These are phyloP conservation scores for Lachnellula cervina DNA, from an alignment of 2,329 filamentous ascomycete species.

Conservation along the genomic window DNA sequence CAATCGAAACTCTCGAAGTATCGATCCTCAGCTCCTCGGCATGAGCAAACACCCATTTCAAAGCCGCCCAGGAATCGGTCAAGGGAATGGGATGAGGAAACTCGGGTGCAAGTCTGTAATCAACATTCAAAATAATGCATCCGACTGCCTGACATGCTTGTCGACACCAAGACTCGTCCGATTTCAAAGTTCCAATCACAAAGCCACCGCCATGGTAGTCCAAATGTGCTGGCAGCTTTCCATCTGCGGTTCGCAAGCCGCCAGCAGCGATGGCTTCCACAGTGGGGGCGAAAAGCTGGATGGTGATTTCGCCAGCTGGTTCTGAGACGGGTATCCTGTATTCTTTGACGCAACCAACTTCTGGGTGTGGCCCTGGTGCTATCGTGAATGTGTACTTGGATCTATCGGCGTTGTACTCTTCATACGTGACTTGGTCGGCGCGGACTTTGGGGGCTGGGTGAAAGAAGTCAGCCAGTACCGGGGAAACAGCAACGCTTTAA, in stretches of 20 bases:
- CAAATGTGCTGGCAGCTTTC: conserved; percentile 19
- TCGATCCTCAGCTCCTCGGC: conserved; percentile 14
- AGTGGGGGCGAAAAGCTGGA: conserved; percentile 17
- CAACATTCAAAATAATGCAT: conserved; percentile 35
- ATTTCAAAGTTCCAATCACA: conserved; percentile 17
- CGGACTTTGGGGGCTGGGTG: conserved; percentile 14
- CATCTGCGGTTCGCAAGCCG: conserved; percentile 7
- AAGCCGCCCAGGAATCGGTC: conserved; percentile 41
- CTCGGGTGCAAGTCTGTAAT: conserved; percentile 41
- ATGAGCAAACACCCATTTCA: conserved; percentile 35
- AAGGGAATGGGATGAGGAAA: conserved; percentile 40
- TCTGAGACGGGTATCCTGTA: conserved; percentile 12
- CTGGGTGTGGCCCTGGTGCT: conserved; percentile 11
- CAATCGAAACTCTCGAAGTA: conserved; percentile 11
- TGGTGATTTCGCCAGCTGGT: conserved; percentile 16
- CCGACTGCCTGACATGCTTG: conserved; percentile 17
- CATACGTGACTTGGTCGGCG: conserved; percentile 23
- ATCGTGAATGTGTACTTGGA: conserved; percentile 21
- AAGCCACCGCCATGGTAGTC: conserved; percentile 22
- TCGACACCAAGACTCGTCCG: conserved; percentile 20
- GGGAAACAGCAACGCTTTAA: background rate
- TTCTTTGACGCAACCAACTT: conserved; percentile 13
- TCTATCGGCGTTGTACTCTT: conserved; percentile 21
- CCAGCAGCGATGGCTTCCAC: conserved; percentile 12
- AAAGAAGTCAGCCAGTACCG: background rate